Evolutionary conservation across 2,329 filamentous ascomycete species (phyloP), one percentile per base, ranked within the genome.

Genomic region (Fonsecaea erecta): DNA sequence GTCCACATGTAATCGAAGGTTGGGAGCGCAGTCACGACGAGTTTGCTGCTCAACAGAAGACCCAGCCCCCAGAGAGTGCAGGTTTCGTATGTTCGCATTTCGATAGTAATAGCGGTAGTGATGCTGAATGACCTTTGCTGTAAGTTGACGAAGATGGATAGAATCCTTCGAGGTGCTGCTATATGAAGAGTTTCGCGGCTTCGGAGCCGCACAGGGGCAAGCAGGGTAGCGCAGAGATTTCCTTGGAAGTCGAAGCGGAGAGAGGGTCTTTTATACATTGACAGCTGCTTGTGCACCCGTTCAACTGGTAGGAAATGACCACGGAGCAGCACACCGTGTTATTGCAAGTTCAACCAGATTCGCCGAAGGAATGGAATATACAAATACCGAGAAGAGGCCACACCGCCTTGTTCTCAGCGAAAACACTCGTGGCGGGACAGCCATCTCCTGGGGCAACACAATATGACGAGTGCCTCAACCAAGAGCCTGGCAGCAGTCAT

Each of bases 21-120:
- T 18, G 65, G 65, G 37, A 67, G 59, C 35, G 62, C 65, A 40
- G 62, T 55, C 32, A 64, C 65, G 21, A 67, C 35, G 1, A 59
- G 18, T 24, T 51, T 21, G 28, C 24, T 43, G 59, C 62, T 43
- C 18, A 65, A 32, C 8, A 63, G 32, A 1, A 62, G 24, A 18
- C 55, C 59, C 32, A 52, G n/a, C 34, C 59, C 51, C 43, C 43
- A 54, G 16, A 56, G 37, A 14, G 51, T 30, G 43, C 56, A 34
- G 32, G 34, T 21, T 40, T 52, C 53, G 52, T 24, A 37, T 16
- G 54, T 30, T 35, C 52, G 52, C 64, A 63, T 67, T 16, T 16
- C 54, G 40, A 18, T 26, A 14, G n/a, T 56, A 52, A 26, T 26
- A 14, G 21, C 43, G 43, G 16, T 48, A 48, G 21, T 24, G 9